Evolutionary conservation across 176 grass and related monocot genomes (phyloP).

Genomic region (Musa acuminata): DNA sequence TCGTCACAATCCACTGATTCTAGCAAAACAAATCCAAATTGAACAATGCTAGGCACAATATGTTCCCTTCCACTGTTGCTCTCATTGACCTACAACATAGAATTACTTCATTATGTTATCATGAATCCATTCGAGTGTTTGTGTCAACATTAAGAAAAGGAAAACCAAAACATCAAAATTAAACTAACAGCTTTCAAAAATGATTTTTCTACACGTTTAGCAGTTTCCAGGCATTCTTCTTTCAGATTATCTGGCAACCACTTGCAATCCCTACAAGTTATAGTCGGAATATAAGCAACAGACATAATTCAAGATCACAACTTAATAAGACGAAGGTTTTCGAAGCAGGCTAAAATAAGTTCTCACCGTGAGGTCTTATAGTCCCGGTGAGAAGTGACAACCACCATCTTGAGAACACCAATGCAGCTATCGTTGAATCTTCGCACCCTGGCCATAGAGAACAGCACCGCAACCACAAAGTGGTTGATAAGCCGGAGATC

Average conservation of each 20-base stretch:
- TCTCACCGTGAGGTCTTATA: constrained; percentile 48
- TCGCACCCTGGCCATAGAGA: constrained; percentile 58
- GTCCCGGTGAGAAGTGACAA: constrained; percentile 35
- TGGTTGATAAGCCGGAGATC: constrained; percentile 44
- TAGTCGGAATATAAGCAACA: not conserved
- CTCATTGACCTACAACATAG: constrained; percentile 51
- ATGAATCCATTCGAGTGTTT: not conserved
- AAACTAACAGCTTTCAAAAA: constrained; percentile 67
- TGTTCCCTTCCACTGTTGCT: constrained; percentile 68
- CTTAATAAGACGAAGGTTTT: not conserved
- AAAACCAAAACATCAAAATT: constrained; percentile 6
- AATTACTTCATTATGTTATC: constrained; percentile 18
- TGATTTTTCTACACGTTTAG: constrained; percentile 46
- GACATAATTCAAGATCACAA: constrained; percentile 20
- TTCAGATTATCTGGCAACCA: constrained; percentile 61
- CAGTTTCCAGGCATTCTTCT: constrained; percentile 42
- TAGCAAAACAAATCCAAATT: constrained; percentile 65
- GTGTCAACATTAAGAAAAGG: not conserved
- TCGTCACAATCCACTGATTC: constrained; percentile 34
- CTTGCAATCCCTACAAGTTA: constrained; percentile 51
- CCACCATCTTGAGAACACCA: constrained; percentile 37
- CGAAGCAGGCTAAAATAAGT: not conserved
- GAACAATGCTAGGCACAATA: constrained; percentile 62
- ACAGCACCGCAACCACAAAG: constrained; percentile 63
- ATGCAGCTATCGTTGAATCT: constrained; percentile 48